Evolutionary conservation across 1,284 basidiomycete genomes (phyloP), one percentile per base, ranked within the genome.

Genomic region (Irpex sp.): DNA sequence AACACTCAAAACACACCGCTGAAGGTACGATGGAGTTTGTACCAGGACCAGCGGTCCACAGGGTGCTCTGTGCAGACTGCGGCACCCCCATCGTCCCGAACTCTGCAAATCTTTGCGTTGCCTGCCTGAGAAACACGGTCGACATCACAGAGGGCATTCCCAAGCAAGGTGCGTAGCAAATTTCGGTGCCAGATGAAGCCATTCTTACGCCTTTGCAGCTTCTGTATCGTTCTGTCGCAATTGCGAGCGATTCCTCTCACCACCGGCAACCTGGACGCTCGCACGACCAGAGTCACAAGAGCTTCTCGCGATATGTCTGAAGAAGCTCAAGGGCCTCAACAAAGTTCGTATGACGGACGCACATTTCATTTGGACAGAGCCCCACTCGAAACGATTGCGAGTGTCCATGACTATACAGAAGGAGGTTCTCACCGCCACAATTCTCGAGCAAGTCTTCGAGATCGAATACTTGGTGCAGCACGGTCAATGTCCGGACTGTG

Each of bases 351-450:
- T 99, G 52, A 97, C 97, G 44, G 97, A 99, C 68, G 97, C 97
- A 0, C 93, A 95, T 68, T 99, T 99, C 76, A 95, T 99, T 73
- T 99, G 97, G 97, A 99, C 97, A 7, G 97, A 99, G 74, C 97
- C 97, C 1, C 97, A 99, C 79, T 96, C 93, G 59, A 97, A 97
- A 75, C 86, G 97, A 59, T 77, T 99, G 66, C 87, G 94, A 60
- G 89, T 99, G 66, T 97, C 97, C 66, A 80, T 99, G 71, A 98
- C 97, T 0, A 96, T 99, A 61, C 97, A 99, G 79, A 98, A 99
- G 80, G 97, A 99, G 83, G 94, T 93, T 54, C 86, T 99, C 68
- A 94, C 94, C 1, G 91, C 92, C 58, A 99, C 97, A 0, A 93
- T 99, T 71, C 82, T 99, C 52, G 97, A 99, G 76, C 97, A 98